These are phyloP conservation scores for Aulographum hederae DNA, from an alignment of 2,329 filamentous ascomycete genomes.

Conservation along the genomic window DNA sequence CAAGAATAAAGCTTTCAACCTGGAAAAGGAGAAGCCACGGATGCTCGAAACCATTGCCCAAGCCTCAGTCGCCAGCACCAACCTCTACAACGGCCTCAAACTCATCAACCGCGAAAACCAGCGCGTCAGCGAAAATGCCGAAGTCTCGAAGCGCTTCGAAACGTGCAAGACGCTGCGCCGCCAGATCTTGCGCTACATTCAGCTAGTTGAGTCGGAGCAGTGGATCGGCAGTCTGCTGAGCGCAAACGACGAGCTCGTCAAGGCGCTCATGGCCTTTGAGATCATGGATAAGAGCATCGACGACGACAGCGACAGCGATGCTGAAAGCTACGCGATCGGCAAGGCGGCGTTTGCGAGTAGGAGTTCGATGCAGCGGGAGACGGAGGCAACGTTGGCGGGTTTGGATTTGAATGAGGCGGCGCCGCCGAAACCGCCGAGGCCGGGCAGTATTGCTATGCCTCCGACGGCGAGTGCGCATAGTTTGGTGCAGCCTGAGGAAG, in stretches of 20 bases:
- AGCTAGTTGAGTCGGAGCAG: conserved; percentile 77
- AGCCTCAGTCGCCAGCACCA: conserved; percentile 77
- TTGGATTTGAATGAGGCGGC: conserved; percentile 22
- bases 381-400: conserved; percentile 25
- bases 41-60: conserved; percentile 84
- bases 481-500: conserved; percentile 26
- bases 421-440: conserved; percentile 31
- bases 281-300: conserved; percentile 78
- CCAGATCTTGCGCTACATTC: conserved; percentile 79
- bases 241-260: conserved; percentile 91
- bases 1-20: conserved; percentile 52
- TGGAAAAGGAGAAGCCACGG: conserved; percentile 71
- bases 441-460: conserved; percentile 19
- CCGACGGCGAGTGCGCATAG: conserved; percentile 12
- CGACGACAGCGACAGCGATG: conserved; percentile 47
- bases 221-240: conserved; percentile 82
- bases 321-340: conserved; percentile 25
- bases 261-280: conserved; percentile 83
- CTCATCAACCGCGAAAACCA: conserved; percentile 79
- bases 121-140: conserved; percentile 68
- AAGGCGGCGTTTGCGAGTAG: conserved; percentile 2
- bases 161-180: conserved; percentile 69
- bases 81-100: conserved; percentile 71
- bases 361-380: conserved; percentile 6
- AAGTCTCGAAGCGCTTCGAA: conserved; percentile 63